Conservation (phyloP, 2,329 filamentous ascomycete genomes). For the Aspergillus aculeatus region DNA sequence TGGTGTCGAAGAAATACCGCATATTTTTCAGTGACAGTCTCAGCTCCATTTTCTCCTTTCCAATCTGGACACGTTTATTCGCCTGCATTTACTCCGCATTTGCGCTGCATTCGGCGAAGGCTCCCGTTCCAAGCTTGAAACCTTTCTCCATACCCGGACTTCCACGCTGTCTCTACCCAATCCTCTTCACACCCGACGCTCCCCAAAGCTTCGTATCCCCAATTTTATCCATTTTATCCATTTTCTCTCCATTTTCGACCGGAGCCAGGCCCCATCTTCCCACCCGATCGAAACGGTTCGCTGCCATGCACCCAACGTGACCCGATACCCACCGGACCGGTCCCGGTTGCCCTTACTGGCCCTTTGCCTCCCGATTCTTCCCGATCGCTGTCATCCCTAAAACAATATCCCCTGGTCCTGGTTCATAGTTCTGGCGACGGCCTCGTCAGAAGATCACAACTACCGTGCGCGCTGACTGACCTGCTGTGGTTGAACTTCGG, state of each 20-base stretch:
- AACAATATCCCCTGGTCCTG: slow-evolving; percentile 14
- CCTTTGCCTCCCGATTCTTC: slow-evolving; percentile 24
- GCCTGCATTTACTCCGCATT: slow-evolving; percentile 23
- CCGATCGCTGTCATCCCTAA: slow-evolving; percentile 22
- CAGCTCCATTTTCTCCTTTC: slow-evolving; percentile 3
- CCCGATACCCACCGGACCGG: slow-evolving; percentile 23
- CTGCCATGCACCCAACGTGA: slow-evolving; percentile 22
- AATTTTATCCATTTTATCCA: slow-evolving; percentile 8
- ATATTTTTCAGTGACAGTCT: slow-evolving; percentile 6
- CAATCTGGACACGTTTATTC: slow-evolving; percentile 4
- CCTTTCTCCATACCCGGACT: slow-evolving; percentile 1
- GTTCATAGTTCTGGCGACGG: slow-evolving; percentile 21
- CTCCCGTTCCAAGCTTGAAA: slow-evolving; percentile 15
- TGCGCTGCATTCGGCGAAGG: slow-evolving; percentile 19
- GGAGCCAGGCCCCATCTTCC: neutral
- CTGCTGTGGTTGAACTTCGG: slow-evolving; percentile 56
- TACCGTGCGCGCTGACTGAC: neutral
- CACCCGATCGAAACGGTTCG: slow-evolving; percentile 22
- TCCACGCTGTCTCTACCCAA: slow-evolving; percentile 5
- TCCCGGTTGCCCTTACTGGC: slow-evolving; percentile 23
- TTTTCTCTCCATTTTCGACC: neutral
- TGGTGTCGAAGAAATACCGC: slow-evolving; percentile 21
- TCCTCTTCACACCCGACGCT: slow-evolving; percentile 15
- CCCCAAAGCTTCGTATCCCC: slow-evolving; percentile 25
- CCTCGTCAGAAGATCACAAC: slow-evolving; percentile 22